Evolutionary conservation across 2,329 filamentous ascomycete species (phyloP).

Genomic region (Neofusicoccum kwambonambiense): DNA sequence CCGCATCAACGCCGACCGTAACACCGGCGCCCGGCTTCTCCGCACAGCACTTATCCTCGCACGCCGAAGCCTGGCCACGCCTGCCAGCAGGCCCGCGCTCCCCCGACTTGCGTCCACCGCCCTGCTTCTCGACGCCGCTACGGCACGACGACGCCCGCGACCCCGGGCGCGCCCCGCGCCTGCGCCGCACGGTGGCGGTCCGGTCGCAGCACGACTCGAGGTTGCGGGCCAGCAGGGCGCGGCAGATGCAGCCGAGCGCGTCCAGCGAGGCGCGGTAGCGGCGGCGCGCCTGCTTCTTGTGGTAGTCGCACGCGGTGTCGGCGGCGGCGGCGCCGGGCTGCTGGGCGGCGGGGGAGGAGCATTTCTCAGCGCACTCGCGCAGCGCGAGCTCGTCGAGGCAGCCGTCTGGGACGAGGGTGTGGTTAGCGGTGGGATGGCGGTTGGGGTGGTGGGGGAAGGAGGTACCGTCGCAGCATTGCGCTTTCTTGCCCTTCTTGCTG

Average conservation of each 20-base stretch:
- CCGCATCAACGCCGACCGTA: neutral
- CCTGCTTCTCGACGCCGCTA: neutral
- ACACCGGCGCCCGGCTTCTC: neutral
- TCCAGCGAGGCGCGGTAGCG: conserved; percentile 10
- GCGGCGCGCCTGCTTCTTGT: conserved; percentile 2
- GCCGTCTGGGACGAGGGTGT: neutral
- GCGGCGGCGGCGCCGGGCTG: too few species aligned
- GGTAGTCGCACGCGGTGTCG: neutral
- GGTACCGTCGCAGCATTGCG: conserved; percentile 15
- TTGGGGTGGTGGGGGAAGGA: too few species aligned
- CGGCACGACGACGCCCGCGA: neutral
- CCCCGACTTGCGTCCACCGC: neutral
- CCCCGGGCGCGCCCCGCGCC: neutral
- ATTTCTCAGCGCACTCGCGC: neutral
- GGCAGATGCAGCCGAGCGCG: conserved; percentile 14
- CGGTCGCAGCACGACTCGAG: conserved; percentile 15
- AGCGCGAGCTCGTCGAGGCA: conserved; percentile 14
- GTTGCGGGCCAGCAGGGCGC: conserved; percentile 4
- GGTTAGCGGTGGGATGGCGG: neutral
- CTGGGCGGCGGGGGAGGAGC: neutral
- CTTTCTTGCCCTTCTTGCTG: neutral
- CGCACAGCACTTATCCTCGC: neutral
- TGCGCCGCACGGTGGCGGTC: neutral
- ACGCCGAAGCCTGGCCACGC: neutral
- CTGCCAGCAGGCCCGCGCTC: neutral